Conservation (phyloP, 805 yeast species). For the Hagleromyces aurorensis region DNA sequence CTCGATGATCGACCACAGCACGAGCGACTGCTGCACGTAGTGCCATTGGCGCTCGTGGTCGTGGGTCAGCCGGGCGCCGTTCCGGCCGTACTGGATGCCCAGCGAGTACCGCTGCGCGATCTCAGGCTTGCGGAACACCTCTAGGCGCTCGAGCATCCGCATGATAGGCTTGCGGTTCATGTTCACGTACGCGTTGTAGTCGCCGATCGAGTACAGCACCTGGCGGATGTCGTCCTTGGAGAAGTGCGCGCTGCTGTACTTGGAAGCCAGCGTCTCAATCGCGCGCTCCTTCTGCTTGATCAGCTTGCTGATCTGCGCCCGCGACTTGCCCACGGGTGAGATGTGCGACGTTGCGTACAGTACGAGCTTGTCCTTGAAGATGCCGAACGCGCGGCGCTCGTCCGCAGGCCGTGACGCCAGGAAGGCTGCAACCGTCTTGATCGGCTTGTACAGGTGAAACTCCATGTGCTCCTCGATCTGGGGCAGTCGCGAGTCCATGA, state of each 20-base stretch:
- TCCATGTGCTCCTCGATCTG: conserved; percentile 66
- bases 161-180: conserved; percentile 62
- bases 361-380: conserved; percentile 52
- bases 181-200: conserved; percentile 63
- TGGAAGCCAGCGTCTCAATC: conserved; percentile 49
- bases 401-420: conserved; percentile 37
- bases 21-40: conserved; percentile 67
- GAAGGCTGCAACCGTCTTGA: conserved; percentile 49
- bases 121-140: conserved; percentile 40
- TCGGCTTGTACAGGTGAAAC: conserved; percentile 66
- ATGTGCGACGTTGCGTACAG: conserved; percentile 63
- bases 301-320: conserved; percentile 46
- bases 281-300: conserved; percentile 64
- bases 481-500: conserved; percentile 74
- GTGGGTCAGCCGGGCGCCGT: conserved; percentile 68
- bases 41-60: conserved; percentile 64
- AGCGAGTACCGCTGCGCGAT: conserved; percentile 37
- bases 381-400: conserved; percentile 29
- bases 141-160: conserved; percentile 49
- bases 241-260: conserved; percentile 37
- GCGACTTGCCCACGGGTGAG: conserved; percentile 47
- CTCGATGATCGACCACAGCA: conserved; percentile 71
- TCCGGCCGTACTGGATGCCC: conserved; percentile 57
- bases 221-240: conserved; percentile 60
- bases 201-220: conserved; percentile 69